phyloP scores from a whole-genome alignment of 2,329 filamentous ascomycete genomes.

The Neofusicoccum kwambonambiense region DNA sequence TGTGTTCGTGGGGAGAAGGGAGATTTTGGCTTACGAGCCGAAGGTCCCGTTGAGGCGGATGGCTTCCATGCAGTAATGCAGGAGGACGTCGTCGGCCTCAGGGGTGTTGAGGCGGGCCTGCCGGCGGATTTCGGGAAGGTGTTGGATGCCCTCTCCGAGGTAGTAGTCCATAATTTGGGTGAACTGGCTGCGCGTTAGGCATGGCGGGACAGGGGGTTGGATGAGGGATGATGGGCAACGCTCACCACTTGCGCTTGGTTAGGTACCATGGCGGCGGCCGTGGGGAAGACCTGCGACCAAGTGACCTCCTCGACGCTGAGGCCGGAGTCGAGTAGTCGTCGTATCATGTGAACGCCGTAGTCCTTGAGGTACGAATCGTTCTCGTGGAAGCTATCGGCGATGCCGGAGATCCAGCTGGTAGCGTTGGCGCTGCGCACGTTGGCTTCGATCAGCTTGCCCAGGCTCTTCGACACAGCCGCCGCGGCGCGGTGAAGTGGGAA shows the following conservation, averaged over 20 bases:
- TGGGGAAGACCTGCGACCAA: conserved; percentile 69
- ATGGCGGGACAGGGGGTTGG: not conserved
- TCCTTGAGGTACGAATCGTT: conserved; percentile 55
- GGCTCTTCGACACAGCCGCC: conserved; percentile 55
- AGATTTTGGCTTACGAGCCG: conserved; percentile 38
- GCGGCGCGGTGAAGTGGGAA: conserved; percentile 63
- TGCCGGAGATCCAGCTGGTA: conserved; percentile 55
- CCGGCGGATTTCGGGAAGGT: conserved; percentile 61
- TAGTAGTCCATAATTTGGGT: conserved; percentile 73
- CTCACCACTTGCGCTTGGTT: conserved; percentile 66
- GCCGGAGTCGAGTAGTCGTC: conserved; percentile 63
- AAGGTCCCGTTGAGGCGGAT: conserved; percentile 66
- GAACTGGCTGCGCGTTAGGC: conserved; percentile 50
- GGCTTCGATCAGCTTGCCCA: conserved; percentile 62
- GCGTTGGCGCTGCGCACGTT: conserved; percentile 62
- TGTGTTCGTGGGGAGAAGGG: too few relatives aligned
- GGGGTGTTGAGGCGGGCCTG: conserved; percentile 56
- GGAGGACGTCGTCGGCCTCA: conserved; percentile 62
- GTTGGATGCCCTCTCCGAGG: conserved; percentile 47
- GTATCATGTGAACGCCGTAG: conserved; percentile 66
- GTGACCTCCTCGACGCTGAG: conserved; percentile 65
- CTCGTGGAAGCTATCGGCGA: conserved; percentile 48
- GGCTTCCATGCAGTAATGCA: conserved; percentile 71
- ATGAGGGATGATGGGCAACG: not conserved
- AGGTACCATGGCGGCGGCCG: conserved; percentile 64